These are phyloP conservation scores for Termitomyces sp. DNA, from an alignment of 1,284 basidiomycete genomes.

Conservation along the genomic window DNA sequence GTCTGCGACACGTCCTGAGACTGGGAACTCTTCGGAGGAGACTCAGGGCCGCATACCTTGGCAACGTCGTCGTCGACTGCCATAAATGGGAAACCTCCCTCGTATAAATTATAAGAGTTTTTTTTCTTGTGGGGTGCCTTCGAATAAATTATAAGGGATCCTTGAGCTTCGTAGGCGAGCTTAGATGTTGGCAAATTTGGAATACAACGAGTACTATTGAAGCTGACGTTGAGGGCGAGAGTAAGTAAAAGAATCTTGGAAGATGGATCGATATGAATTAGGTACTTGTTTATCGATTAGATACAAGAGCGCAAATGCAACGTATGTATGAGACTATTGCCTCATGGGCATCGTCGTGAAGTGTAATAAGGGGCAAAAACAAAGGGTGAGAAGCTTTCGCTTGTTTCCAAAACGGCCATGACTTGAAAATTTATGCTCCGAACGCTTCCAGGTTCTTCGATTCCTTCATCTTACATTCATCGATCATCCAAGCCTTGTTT, in stretches of 20 bases:
- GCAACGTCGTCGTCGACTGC: not conserved
- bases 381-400: not conserved
- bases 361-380: not conserved
- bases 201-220: no score
- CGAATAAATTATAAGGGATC: no score
- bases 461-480: no score
- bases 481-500: not conserved
- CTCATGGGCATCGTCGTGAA: not conserved
- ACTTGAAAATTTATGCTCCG: not conserved
- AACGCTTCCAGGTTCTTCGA: not conserved
- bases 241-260: not conserved
- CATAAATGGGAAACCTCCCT: not conserved
- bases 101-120: not conserved
- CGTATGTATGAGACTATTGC: not conserved
- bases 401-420: constrained; percentile 5
- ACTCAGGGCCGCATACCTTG: not conserved
- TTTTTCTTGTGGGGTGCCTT: not conserved
- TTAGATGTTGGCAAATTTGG: no score
- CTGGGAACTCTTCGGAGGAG: not conserved
- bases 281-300: no score
- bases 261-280: no score
- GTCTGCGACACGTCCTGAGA: not conserved
- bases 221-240: not conserved
- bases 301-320: not conserved
- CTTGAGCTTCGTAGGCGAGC: no score